These are phyloP conservation scores for Davidsoniella eucalypti DNA, from an alignment of 2,329 filamentous ascomycete species.

Conservation along the genomic window DNA sequence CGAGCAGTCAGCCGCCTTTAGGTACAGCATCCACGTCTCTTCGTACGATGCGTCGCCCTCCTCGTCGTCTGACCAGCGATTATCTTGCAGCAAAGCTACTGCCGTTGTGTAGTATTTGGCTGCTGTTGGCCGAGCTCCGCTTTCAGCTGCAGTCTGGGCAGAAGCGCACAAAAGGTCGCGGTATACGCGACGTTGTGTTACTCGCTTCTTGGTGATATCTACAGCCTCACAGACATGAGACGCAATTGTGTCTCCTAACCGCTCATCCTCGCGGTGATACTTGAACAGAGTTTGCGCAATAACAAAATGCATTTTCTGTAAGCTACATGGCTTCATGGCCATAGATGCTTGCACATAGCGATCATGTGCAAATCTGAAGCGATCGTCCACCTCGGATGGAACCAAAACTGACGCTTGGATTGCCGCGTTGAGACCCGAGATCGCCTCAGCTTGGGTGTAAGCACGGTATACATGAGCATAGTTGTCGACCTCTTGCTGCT, in stretches of 20 bases:
- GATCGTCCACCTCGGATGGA: conserved; percentile 67
- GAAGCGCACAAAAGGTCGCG: conserved; percentile 64
- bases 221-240: conserved; percentile 67
- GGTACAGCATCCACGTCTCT: conserved; percentile 66
- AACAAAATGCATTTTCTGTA: conserved; percentile 75
- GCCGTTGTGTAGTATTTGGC: conserved; percentile 68
- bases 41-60: conserved; percentile 61
- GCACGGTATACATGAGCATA: conserved; percentile 4
- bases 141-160: conserved; percentile 62
- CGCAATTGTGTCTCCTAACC: conserved; percentile 54
- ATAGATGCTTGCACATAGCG: conserved; percentile 64
- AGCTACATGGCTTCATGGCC: conserved; percentile 51
- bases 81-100: conserved; percentile 59
- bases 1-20: conserved; percentile 67
- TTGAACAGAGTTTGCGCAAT: conserved; percentile 70
- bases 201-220: conserved; percentile 52
- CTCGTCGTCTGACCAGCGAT: conserved; percentile 55
- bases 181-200: conserved; percentile 46
- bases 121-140: conserved; percentile 66
- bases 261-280: conserved; percentile 44
- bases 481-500: conserved; percentile 20
- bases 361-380: conserved; percentile 79
- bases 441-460: conserved; percentile 49
- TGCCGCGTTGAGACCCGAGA: conserved; percentile 66
- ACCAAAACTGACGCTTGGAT: conserved; percentile 69